These are phyloP conservation scores for Fusarium solani-melongenae DNA, from an alignment of 2,329 filamentous ascomycete genomes.

Conservation along the genomic window DNA sequence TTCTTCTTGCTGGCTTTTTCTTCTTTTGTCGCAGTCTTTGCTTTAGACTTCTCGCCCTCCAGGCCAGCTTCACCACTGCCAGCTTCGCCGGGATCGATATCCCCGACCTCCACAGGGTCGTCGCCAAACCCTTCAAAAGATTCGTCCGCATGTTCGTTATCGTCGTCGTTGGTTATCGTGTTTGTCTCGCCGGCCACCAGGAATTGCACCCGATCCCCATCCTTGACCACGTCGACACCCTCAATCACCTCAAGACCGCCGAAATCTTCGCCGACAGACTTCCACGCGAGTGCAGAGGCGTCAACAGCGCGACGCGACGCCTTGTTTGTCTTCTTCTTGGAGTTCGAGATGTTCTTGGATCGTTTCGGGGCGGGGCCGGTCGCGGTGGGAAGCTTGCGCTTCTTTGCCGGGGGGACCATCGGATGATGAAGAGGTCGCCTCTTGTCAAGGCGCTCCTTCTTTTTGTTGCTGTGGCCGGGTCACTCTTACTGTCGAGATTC, in stretches of 20 bases:
- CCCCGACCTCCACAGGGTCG: slow-evolving; percentile 47
- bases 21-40: slow-evolving; percentile 46
- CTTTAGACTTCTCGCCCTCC: slow-evolving; percentile 44
- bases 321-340: slow-evolving; percentile 41
- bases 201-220: slow-evolving; percentile 69
- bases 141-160: slow-evolving; percentile 54
- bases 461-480: neutral
- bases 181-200: slow-evolving; percentile 57
- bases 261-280: slow-evolving; percentile 92
- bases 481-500: neutral
- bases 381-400: slow-evolving; percentile 52
- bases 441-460: slow-evolving; percentile 1
- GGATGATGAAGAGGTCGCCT: slow-evolving; percentile 11
- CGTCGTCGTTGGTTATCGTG: slow-evolving; percentile 44
- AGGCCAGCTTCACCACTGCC: slow-evolving; percentile 45
- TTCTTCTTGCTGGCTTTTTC: slow-evolving; percentile 30
- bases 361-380: slow-evolving; percentile 51
- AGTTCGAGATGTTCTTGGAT: slow-evolving; percentile 45
- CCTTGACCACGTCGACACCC: slow-evolving; percentile 84
- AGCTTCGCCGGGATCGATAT: slow-evolving; percentile 48
- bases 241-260: slow-evolving; percentile 92
- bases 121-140: slow-evolving; percentile 77
- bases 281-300: slow-evolving; percentile 65
- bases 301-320: slow-evolving; percentile 50
- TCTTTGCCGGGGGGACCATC: slow-evolving; percentile 50